Evolutionary conservation across 345 rosid species (phyloP), one percentile per base, ranked within the genome.

Genomic region (Lepidium africanum): DNA sequence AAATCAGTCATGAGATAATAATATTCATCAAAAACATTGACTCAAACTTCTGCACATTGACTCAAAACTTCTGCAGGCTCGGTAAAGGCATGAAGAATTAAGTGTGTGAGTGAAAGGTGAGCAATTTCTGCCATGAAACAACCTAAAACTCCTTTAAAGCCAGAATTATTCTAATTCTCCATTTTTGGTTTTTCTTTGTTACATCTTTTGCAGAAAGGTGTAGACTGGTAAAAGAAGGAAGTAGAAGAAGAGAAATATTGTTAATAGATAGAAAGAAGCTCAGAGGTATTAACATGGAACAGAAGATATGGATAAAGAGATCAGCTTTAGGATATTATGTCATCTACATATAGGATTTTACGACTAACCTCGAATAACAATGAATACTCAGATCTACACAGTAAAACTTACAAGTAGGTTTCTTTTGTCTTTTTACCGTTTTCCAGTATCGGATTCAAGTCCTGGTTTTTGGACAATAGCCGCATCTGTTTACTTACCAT

Each of bases 271-370:
- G 19, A 62, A 38, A 30, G 11, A 17, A 39, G 51, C 27, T 52
- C 52, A 59, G 68, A 61, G 27, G 67, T 8, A 0, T 27, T 61
- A 59, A 61, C 74, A 61, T 70, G 68, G 55, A 41, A 52, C 55
- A 51, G 14, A 42, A 25, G 49, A 55, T 11, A 43, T 35, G 63
- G 47, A 9, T 21, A 43, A 41, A 52, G 61, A 59, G 62, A 52
- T 33, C 12, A 62, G 49, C 45, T 61, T 52, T 61, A 71, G 57
- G 49, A 63, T 53, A 35, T n/a, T 25, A 57, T 53, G 56, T 71
- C 32, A 71, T 71, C 40, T 45, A 71, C 41, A 70, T 54, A 71
- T 70, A 71, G 63, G 75, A 16, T 53, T 14, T 63, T 53, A 71
- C 48, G 0, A 16, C 57, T 63, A 54, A 63, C 56, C 19, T 70